phyloP scores from a whole-genome alignment of 2,329 filamentous ascomycete genomes.

The Plenodomus biglobosus region DNA sequence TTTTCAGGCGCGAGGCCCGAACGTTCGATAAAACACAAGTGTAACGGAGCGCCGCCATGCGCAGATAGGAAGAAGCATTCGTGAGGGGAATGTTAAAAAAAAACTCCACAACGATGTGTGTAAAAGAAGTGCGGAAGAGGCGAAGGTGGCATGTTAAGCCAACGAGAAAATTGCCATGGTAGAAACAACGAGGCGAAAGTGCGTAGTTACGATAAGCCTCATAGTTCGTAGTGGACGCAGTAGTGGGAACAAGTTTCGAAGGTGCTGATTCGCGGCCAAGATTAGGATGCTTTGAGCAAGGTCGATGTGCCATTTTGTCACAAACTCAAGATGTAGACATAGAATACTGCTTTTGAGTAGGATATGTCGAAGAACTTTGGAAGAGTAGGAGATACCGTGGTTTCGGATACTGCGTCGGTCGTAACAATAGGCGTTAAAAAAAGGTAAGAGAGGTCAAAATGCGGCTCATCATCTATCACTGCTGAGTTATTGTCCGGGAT shows the following conservation, averaged over 20 bases:
- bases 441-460: conserved; percentile 4
- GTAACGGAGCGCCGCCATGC: neutral
- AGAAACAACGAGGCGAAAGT: neutral
- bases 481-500: conserved; percentile 38
- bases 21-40: neutral
- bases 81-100: neutral
- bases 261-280: neutral
- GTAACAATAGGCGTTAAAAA: conserved; percentile 12
- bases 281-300: neutral
- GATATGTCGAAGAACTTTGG: conserved; percentile 14
- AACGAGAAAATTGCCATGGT: neutral
- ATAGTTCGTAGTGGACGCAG: neutral
- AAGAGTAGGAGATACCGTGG: conserved; percentile 22
- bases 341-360: conserved; percentile 23
- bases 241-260: neutral
- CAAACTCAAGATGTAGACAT: neutral
- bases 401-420: conserved; percentile 20
- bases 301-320: neutral
- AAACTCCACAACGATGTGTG: neutral
- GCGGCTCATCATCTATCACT: conserved; percentile 39
- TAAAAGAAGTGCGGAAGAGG: neutral
- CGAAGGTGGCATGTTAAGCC: neutral
- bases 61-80: neutral
- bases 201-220: neutral
- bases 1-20: neutral